Conservation (phyloP, 2,329 filamentous ascomycete species). For the Penicillium fuscoglaucum region DNA sequence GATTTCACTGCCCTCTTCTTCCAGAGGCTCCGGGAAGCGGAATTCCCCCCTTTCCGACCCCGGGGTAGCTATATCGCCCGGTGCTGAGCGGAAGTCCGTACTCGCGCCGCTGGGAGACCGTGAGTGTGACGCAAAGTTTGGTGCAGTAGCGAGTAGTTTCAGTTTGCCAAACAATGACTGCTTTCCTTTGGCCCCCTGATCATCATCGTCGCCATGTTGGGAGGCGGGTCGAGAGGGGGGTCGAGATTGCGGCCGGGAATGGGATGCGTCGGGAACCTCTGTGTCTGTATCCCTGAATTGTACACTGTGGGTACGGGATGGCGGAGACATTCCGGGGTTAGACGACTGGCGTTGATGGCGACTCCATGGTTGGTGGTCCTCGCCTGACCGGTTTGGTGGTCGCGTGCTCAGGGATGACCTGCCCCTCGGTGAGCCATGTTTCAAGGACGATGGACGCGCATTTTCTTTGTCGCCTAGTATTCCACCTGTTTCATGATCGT, state of each 20-base stretch:
- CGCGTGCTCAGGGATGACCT: conserved; percentile 28
- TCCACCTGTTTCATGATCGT: conserved; percentile 16
- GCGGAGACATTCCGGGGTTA: conserved; percentile 36
- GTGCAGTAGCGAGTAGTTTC: conserved; percentile 67
- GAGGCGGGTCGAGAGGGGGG: conserved; percentile 33
- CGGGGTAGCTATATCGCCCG: conserved; percentile 46
- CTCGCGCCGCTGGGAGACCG: conserved; percentile 51
- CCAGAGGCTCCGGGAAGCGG: conserved; percentile 56
- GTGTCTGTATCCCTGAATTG: conserved; percentile 66
- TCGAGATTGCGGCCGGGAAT: conserved; percentile 61
- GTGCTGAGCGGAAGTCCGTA: conserved; percentile 41
- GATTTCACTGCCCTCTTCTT: conserved; percentile 65
- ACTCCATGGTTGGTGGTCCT: conserved; percentile 22
- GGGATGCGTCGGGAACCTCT: conserved; percentile 51
- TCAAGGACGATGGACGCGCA: conserved; percentile 12
- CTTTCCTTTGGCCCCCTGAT: conserved; percentile 57
- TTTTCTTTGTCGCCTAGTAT: conserved; percentile 16
- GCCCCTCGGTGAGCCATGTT: conserved; percentile 20
- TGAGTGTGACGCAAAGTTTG: conserved; percentile 51
- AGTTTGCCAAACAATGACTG: conserved; percentile 75
- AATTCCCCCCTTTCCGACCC: conserved; percentile 52
- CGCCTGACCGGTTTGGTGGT: conserved; percentile 28
- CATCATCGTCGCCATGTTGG: conserved; percentile 59
- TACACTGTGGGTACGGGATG: conserved; percentile 63
- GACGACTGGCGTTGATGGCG: conserved; percentile 29